phyloP scores from a whole-genome alignment of 257 asterid genomes.

The Solanum okadae region DNA sequence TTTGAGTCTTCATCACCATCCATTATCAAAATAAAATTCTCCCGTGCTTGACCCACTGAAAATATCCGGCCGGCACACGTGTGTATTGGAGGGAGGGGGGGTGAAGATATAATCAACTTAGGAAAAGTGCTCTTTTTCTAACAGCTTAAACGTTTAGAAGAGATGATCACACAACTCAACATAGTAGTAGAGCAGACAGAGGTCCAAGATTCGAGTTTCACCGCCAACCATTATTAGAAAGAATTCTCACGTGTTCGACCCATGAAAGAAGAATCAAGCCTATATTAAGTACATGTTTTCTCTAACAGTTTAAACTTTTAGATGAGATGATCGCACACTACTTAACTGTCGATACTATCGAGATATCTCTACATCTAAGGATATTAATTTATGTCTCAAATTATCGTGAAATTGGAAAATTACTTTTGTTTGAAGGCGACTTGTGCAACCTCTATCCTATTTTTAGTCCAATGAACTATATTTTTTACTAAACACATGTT shows the following conservation, averaged over 20 bases:
- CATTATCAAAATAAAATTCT: background rate
- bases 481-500: background rate
- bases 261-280: background rate
- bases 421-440: background rate
- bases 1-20: background rate
- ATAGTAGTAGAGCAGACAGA: background rate
- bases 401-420: background rate
- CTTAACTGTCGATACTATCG: background rate
- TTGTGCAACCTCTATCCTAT: background rate
- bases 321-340: background rate
- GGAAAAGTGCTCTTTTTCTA: background rate
- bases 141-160: background rate
- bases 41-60: background rate
- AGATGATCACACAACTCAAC: background rate
- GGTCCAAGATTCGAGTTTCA: background rate
- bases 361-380: background rate
- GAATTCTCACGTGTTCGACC: background rate
- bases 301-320: background rate
- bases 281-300: background rate
- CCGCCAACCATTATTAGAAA: background rate
- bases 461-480: background rate
- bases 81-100: background rate
- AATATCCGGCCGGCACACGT: background rate
- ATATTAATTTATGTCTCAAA: background rate
- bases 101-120: background rate